These are phyloP conservation scores for Diaporthe vexans DNA, from an alignment of 2,329 filamentous ascomycete genomes.

Conservation along the genomic window DNA sequence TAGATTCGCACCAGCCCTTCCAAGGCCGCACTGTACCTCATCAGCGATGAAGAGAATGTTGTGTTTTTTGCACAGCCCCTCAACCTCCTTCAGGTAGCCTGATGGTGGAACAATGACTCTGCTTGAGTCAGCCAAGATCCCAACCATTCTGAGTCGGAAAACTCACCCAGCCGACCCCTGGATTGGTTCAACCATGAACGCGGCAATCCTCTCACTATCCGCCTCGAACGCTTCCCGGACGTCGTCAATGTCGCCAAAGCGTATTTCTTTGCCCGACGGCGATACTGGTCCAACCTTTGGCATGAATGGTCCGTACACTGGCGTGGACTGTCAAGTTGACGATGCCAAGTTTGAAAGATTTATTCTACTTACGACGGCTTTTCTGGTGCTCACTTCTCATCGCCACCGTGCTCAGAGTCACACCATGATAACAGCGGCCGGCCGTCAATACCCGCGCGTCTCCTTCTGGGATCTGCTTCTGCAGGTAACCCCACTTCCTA, in stretches of 20 bases:
- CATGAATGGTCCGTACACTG: slow-evolving; percentile 18
- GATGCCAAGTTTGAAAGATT: background rate
- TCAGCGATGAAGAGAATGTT: slow-evolving; percentile 83
- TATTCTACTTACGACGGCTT: background rate
- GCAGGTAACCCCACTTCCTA: slow-evolving; percentile 29
- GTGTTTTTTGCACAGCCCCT: slow-evolving; percentile 78
- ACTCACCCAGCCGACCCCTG: slow-evolving; percentile 30
- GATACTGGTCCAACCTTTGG: slow-evolving; percentile 1
- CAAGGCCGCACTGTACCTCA: slow-evolving; percentile 87
- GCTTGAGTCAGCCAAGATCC: slow-evolving; percentile 55
- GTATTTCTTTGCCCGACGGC: background rate
- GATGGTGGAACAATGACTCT: slow-evolving; percentile 57
- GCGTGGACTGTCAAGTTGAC: background rate
- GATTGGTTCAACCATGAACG: slow-evolving; percentile 15
- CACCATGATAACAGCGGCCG: slow-evolving; percentile 21
- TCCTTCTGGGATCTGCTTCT: slow-evolving; percentile 8
- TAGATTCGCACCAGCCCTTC: slow-evolving; percentile 50
- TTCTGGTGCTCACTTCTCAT: slow-evolving; percentile 25
- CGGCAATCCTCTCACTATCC: slow-evolving; percentile 7
- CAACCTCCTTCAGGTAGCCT: slow-evolving; percentile 82
- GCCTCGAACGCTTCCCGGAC: background rate
- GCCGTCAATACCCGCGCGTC: slow-evolving; percentile 16
- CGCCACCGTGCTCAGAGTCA: slow-evolving; percentile 25
- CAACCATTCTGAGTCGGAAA: slow-evolving; percentile 80
- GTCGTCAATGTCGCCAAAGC: slow-evolving; percentile 24